A percentile compares a stretch with the other conserved stretches of the same genome.
Evolutionary conservation across 2,329 filamentous ascomycete genomes (phyloP).

Genomic region (Balansia obtecta): DNA sequence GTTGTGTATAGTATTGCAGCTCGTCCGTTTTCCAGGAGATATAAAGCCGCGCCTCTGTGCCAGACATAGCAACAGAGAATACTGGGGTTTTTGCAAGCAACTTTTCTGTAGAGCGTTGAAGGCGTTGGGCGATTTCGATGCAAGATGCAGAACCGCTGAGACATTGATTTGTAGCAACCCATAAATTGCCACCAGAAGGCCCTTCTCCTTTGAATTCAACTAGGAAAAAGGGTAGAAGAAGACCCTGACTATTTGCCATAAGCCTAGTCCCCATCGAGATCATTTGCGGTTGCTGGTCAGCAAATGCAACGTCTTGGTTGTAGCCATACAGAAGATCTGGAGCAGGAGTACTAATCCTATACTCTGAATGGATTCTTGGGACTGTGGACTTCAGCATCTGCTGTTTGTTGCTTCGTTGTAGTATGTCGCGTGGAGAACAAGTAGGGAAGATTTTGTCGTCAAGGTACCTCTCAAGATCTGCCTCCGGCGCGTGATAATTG

Average conservation of each 20-base stretch:
- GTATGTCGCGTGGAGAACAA: background rate
- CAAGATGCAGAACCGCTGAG: conserved; percentile 19
- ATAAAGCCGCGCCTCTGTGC: conserved; percentile 19
- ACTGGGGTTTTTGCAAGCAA: conserved; percentile 13
- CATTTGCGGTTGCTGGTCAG: background rate
- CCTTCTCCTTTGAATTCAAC: conserved; percentile 15
- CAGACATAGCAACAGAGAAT: conserved; percentile 23
- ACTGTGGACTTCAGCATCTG: too few relatives aligned
- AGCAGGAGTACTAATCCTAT: background rate
- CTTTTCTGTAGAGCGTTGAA: conserved; percentile 6
- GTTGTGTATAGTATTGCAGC: conserved; percentile 16
- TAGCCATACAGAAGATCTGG: background rate
- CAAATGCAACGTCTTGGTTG: background rate
- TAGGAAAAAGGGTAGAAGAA: conserved; percentile 6
- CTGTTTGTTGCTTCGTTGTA: too few relatives aligned
- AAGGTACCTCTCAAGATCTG: background rate
- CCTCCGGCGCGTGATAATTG: background rate
- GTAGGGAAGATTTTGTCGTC: background rate
- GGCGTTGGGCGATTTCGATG: conserved; percentile 16
- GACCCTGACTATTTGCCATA: background rate
- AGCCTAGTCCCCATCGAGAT: background rate
- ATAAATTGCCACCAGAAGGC: conserved; percentile 13
- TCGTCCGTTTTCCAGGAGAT: conserved; percentile 22
- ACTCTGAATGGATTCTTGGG: background rate
- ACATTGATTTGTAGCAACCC: conserved; percentile 24